phyloP scores from a whole-genome alignment of 352 stramenopile genomes.

The Phytophthora rubi region DNA sequence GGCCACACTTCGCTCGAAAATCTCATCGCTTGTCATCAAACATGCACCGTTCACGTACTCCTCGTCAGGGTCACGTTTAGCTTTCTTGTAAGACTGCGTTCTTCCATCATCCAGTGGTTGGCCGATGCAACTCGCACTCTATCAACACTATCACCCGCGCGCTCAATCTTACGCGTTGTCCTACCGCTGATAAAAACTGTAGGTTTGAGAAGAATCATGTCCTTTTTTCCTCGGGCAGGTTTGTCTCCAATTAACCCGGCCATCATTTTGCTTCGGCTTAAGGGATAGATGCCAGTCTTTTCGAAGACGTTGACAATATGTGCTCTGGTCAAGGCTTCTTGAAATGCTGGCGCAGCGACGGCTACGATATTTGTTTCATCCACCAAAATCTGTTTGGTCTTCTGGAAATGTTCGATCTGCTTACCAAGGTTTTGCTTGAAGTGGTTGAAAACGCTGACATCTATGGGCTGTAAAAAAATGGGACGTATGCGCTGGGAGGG shows the following conservation, averaged over 20 bases:
- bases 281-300: neutral
- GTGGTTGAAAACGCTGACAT: neutral
- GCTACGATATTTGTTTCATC: neutral
- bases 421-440: neutral
- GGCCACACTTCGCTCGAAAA: neutral
- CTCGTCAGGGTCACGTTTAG: neutral
- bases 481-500: neutral
- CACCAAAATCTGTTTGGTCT: neutral
- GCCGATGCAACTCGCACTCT: neutral
- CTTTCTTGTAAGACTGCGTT: neutral
- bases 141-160: neutral
- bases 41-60: neutral
- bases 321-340: neutral
- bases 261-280: neutral
- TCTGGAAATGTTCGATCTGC: neutral
- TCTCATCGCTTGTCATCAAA: neutral
- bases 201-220: neutral
- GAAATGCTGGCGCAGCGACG: neutral
- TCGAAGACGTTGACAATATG: neutral
- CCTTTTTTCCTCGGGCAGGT: neutral
- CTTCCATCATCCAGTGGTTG: neutral
- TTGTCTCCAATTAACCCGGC: neutral
- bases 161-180: neutral
- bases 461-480: neutral
- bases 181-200: neutral